Evolutionary conservation across 805 yeast genomes (phyloP).

Genomic region (Saccharomyces jurei): DNA sequence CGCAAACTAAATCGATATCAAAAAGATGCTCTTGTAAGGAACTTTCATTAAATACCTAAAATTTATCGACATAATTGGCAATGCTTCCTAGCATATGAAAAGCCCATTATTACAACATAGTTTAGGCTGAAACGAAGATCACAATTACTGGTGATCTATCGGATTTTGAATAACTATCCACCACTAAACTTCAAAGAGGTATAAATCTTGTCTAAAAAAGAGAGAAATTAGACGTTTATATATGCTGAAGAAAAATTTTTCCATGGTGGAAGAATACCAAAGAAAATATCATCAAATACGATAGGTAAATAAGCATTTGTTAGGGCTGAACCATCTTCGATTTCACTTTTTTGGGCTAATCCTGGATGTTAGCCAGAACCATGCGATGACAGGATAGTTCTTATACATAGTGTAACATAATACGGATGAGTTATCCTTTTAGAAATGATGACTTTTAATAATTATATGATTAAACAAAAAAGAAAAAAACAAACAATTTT

Average conservation of each 20-base stretch:
- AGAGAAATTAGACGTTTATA: neutral
- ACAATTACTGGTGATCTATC: neutral
- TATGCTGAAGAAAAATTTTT: neutral
- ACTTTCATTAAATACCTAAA: neutral
- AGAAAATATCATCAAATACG: neutral
- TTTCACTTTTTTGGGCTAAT: neutral
- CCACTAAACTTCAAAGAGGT: too few species aligned
- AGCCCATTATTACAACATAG: neutral
- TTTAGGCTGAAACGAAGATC: neutral
- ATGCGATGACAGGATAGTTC: neutral
- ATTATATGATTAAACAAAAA: conserved; percentile 1
- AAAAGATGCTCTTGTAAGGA: neutral
- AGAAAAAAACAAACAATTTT: neutral
- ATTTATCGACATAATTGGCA: neutral
- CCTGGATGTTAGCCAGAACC: neutral
- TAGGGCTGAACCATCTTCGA: neutral
- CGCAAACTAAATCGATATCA: neutral
- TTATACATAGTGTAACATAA: neutral
- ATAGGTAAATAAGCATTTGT: neutral
- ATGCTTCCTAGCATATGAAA: neutral
- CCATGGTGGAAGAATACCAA: neutral
- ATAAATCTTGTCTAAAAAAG: too few species aligned
- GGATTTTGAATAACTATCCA: too few species aligned
- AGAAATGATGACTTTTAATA: neutral
- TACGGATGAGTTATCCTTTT: neutral